Conservation (phyloP, 140 eudicot species). For the Flaveria floridana region DNA sequence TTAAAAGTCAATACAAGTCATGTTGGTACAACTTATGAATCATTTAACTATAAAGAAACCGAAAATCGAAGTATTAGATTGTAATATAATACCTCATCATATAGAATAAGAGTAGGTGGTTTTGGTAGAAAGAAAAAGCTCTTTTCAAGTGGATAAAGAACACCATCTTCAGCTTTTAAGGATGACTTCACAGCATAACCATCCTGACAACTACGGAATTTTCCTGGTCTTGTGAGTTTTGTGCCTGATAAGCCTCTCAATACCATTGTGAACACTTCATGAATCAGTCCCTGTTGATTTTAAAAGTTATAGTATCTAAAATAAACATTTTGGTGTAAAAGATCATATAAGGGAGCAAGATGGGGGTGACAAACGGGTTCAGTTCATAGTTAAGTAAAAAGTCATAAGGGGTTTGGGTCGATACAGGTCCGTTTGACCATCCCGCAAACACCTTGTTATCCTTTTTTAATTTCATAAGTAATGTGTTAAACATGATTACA, state of each 20-base stretch:
- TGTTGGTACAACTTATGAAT: constrained; percentile 15
- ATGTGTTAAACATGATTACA: background rate
- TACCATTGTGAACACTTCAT: constrained; percentile 79
- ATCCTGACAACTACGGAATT: constrained; percentile 84
- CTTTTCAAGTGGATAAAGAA: constrained; percentile 95
- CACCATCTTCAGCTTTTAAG: constrained; percentile 96
- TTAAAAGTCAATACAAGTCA: constrained; percentile 5
- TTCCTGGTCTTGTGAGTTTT: constrained; percentile 91
- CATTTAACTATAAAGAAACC: constrained; percentile 1
- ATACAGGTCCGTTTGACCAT: background rate
- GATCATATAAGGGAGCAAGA: background rate
- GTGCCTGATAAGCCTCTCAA: constrained; percentile 94
- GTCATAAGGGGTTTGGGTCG: background rate
- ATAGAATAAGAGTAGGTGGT: constrained; percentile 96
- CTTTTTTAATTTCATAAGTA: background rate
- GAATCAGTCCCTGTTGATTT: constrained; percentile 73
- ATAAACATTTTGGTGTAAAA: background rate
- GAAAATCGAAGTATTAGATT: background rate
- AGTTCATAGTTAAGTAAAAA: background rate
- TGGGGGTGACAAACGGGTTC: background rate
- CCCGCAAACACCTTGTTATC: background rate
- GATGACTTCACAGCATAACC: constrained; percentile 99
- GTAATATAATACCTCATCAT: constrained; percentile 68
- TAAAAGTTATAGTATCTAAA: background rate
- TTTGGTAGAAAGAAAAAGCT: constrained; percentile 96